Base-by-base conservation (phyloP, 192 early-diverging fungal species). In the Chytriomyces confervae region DNA sequence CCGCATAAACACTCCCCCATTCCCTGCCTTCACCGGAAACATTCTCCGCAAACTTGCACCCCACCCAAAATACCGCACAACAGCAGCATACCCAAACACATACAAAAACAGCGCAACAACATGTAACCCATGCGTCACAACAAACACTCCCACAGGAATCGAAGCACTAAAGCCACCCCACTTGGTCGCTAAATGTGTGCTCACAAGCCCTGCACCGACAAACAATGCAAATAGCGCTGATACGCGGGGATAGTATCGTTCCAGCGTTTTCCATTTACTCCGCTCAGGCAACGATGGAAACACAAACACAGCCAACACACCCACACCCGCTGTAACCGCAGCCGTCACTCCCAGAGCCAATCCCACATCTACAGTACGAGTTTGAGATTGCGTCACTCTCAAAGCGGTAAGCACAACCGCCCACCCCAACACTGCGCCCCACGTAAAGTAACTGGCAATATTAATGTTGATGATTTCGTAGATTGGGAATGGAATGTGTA, bases 361-460 rank as follows among this genome's bases (percentile, higher is more conserved):
- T 36, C 29, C 29, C 2, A 2, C 62, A 63, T 20, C 62, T 6
- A 10, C 13, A 63, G 24, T 10, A 63, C 10, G 10, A 10, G 23
- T 36, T 20, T 36, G 23, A 60, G 16, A 0, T 18, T 18, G 13
- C 62, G 23, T 36, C 9, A 10, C 11, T 63, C 36, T 4, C 11
- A 24, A 11, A 0, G 13, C 3, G 36, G 36, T 24, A 2, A 10
- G 36, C 20, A 10, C 20, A 11, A 63, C 11, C 4, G 36, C 36
- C 62, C 62, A 63, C 62, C 23, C 62, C 13, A 63, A 13, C 20
- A 63, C 62, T 7, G 62, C 62, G 9, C 62, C 62, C 16, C 62
- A 10, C 18, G 62, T 24, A 23, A 63, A 63, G 3, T 24, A 63
- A 63, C 62, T 63, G 5, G 62, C 13, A 1, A 63, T 36, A 24